Base-by-base conservation (phyloP, 2,329 filamentous ascomycete genomes). In the Aureobasidium sp. region DNA sequence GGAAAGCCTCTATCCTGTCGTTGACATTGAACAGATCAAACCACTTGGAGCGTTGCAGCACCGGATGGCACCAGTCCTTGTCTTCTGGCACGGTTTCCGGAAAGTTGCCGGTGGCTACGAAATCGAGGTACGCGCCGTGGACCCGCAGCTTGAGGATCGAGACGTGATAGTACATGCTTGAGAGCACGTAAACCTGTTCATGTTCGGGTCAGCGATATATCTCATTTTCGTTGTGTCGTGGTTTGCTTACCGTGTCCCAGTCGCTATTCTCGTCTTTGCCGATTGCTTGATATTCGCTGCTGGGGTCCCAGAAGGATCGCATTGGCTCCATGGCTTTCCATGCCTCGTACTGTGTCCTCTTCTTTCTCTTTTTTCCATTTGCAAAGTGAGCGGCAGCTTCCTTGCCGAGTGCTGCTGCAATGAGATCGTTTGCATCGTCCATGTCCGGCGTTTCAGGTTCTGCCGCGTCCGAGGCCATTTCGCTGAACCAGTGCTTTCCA, bases 131-230 rank as follows among this genome's bases (percentile, higher is more conserved):
- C 22, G 77, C 74, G 27, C 74, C 73, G 69, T 86, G 83, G 48
- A 87, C 77, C 36, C 78, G 81, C 52, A 87, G 74, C 66, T 82
- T 83, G 58, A 87, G 70, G 52, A 87, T 79, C 62, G 81, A 79
- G 64, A 86, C 76, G 66, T 87, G 84, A 71, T 85, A 84, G 69
- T 86, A 86, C 65, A 86, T 75, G 27, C 82, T 82, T 14, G 84
- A 86, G 52, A 86, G 68, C 77, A 86, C 79, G 71, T 83, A 86
- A 57, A 86, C 78, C 82, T 86, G 67, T 11, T 11, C 6, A 22
- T 25, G n/a, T 15, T 11, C 8, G n/a, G n/a, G 37, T 65, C 34
- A 65, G 61, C 22, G 51, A 22, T 5, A 42, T 5, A 4, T 53
- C 20, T 17, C 27, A 31, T 41, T 36, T n/a, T 41, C 39, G 37